Percentiles rank a stretch among this genome's conserved stretches.
Conservation (phyloP, 1,284 basidiomycete species). For the Kwoniella shivajii region DNA sequence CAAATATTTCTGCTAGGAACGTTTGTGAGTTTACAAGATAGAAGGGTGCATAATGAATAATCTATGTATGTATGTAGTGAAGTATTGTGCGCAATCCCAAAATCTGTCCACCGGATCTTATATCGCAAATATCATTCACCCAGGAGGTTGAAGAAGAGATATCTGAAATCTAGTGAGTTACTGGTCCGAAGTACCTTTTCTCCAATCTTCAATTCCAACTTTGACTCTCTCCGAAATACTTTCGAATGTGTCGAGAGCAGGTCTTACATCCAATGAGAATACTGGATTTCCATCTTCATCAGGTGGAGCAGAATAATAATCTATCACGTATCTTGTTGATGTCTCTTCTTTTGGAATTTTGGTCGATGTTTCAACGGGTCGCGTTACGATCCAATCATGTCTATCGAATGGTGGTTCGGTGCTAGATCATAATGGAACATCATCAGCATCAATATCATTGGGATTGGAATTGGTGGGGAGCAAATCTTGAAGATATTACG, state of each 20-base stretch:
- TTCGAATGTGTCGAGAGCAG: slow-evolving; percentile 76
- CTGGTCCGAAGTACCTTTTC: no score
- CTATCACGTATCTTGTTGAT: slow-evolving; percentile 85
- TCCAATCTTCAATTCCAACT: slow-evolving; percentile 73
- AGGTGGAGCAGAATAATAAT: slow-evolving; percentile 89
- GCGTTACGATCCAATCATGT: slow-evolving; percentile 95
- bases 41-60: no score
- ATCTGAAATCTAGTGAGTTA: no score
- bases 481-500: not conserved
- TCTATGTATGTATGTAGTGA: no score
- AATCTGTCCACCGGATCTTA: no score
- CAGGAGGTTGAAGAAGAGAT: no score
- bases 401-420: slow-evolving; percentile 92
- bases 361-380: slow-evolving; percentile 52
- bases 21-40: no score
- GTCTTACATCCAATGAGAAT: slow-evolving; percentile 88
- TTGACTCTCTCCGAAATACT: slow-evolving; percentile 71
- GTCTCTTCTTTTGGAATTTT: slow-evolving; percentile 55
- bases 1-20: no score
- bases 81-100: no score
- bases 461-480: not conserved
- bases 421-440: slow-evolving; percentile 55
- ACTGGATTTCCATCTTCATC: slow-evolving; percentile 85
- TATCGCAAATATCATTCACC: no score
- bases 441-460: not conserved